Base-by-base conservation (phyloP, 805 yeast species). In the Candida easanensis region DNA sequence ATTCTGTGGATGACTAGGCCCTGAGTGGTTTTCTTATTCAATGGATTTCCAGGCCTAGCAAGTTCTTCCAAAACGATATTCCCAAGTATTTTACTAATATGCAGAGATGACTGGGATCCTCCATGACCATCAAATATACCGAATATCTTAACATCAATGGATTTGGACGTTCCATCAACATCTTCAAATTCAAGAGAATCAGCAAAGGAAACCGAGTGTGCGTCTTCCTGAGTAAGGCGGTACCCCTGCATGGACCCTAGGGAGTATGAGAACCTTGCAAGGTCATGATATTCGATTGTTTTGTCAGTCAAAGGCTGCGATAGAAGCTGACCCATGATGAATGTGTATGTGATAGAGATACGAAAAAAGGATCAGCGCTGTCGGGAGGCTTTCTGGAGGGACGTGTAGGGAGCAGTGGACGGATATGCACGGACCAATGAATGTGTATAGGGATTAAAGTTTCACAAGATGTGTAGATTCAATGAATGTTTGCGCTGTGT, bases 121-220 rank as follows among this genome's bases (percentile, higher is more conserved):
- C 95, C 95, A 60, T 85, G 95, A 2, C 95, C 95, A 62, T 85
- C 95, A 62, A 82, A 85, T 2, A 85, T 84, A 0, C 84, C 88
- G 60, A 81, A 83, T 3, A 84, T 71, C 44, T 70, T 69, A 11
- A 55, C 34, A 40, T 53, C 53, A 5, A 62, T 40, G 22, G 52
- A 49, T 34, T 51, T 51, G 5, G 49, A 38, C 6, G 57, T 55
- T 5, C 53, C 41, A 16, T 46, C 46, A 6, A 41, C 45, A 28
- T 51, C 57, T 9, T 60, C 55, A 32, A 59, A 62, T 10, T 40
- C 46, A 2, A 76, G 66, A 22, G 66, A 49, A 11, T 64, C 36
- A 25, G 66, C 70, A 46, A 67, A 69, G 38, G 70, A 73, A 17
- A 79, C 75, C 47, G 77, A 71, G 60, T 80, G 84, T 4, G 88